Conservation (phyloP, 352 stramenopile species). For the Globisporangium takayamanum region DNA sequence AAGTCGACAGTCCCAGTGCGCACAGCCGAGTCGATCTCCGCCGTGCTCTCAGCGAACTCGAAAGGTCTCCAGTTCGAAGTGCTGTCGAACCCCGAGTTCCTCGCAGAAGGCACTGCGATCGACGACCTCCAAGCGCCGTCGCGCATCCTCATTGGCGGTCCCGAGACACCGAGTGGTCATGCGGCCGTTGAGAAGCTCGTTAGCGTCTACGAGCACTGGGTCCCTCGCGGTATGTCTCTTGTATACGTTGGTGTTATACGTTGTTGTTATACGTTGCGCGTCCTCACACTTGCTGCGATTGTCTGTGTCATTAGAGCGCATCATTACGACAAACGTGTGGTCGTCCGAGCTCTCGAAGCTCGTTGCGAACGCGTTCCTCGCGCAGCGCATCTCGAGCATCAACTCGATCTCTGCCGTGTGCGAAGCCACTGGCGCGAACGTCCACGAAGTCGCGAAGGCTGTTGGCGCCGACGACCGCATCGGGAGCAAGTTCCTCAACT, state of each 20-base stretch:
- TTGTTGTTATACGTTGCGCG: neutral
- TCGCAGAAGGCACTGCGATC: slow-evolving; percentile 98
- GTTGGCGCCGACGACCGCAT: slow-evolving; percentile 98
- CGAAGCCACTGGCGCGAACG: slow-evolving; percentile 97
- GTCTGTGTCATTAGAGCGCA: slow-evolving; percentile 60
- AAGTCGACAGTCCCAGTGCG: slow-evolving; percentile 99
- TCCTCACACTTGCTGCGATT: neutral
- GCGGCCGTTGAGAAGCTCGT: slow-evolving; percentile 89
- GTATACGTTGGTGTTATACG: neutral
- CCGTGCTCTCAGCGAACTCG: slow-evolving; percentile 93
- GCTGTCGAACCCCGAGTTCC: slow-evolving; percentile 98
- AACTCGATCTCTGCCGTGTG: slow-evolving; percentile 99
- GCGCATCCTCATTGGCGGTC: slow-evolving; percentile 98
- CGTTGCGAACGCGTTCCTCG: slow-evolving; percentile 99
- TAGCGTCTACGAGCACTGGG: slow-evolving; percentile 97
- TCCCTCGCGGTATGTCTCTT: slow-evolving; percentile 56
- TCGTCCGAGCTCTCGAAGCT: slow-evolving; percentile 99
- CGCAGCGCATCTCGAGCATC: slow-evolving; percentile 98
- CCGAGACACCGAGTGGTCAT: slow-evolving; percentile 88
- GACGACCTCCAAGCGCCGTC: slow-evolving; percentile 93
- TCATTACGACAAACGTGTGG: slow-evolving; percentile 99
- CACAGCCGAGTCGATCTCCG: slow-evolving; percentile 95
- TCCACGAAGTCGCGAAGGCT: slow-evolving; percentile 97
- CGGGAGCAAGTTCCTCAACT: slow-evolving; percentile 97
- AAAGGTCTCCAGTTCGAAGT: slow-evolving; percentile 95